phyloP scores from a whole-genome alignment of 768 basidiomycete species.

The Tylopilus felleus region DNA sequence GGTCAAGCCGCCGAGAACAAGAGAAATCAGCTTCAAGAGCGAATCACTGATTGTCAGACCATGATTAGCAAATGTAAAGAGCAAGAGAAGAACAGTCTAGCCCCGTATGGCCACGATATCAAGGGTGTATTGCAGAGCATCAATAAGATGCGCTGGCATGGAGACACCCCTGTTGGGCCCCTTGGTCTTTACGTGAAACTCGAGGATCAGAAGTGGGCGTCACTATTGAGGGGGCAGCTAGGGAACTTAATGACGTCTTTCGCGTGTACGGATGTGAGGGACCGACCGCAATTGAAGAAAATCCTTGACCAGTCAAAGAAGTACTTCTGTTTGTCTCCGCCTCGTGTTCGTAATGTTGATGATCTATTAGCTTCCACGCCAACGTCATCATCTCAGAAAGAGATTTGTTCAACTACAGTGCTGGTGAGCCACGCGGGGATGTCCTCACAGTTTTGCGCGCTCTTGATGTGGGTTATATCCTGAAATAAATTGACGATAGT shows the following conservation, averaged over 20 bases:
- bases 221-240: conserved; percentile 62
- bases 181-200: conserved; percentile 77
- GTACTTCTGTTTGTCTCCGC: conserved; percentile 42
- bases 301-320: conserved; percentile 58
- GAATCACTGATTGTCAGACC: conserved; percentile 45
- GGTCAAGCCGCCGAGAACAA: conserved; percentile 38
- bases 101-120: conserved; percentile 63
- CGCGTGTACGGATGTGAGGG: conserved; percentile 68
- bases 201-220: conserved; percentile 63
- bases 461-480: conserved; percentile 55
- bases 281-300: conserved; percentile 52
- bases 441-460: conserved; percentile 78
- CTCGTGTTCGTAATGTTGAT: conserved; percentile 8
- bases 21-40: conserved; percentile 31
- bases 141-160: conserved; percentile 52
- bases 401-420: conserved; percentile 78
- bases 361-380: conserved; percentile 39
- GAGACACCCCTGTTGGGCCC: conserved; percentile 70
- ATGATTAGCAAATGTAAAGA: conserved; percentile 50
- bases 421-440: conserved; percentile 63
- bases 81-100: conserved; percentile 54
- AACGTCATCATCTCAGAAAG: conserved; percentile 62
- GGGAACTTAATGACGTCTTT: conserved; percentile 59
- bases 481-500: not conserved
- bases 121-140: conserved; percentile 55